Evolutionary conservation across 108 stramenopile species (phyloP).

Genomic region (Fragilaria crotonensis): DNA sequence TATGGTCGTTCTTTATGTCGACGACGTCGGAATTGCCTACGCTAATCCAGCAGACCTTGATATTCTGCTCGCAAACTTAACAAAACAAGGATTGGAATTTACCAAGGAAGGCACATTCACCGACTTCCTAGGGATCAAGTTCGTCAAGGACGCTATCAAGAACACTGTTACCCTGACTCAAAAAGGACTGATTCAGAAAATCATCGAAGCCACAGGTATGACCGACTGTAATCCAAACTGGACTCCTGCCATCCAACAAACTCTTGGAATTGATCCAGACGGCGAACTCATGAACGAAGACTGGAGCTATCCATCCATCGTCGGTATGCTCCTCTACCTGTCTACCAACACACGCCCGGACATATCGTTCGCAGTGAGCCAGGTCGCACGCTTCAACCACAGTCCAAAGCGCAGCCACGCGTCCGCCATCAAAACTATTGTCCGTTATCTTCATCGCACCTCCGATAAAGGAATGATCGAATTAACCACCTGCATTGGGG

Average conservation of each 20-base stretch:
- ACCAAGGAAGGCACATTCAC: slow-evolving; percentile 15
- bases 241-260: slow-evolving; percentile 3
- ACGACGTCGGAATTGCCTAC: no score
- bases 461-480: slow-evolving; percentile 16
- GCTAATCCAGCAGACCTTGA: no score
- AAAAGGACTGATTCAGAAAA: slow-evolving; percentile 13
- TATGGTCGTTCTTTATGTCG: no score
- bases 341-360: slow-evolving; percentile 10
- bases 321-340: slow-evolving; percentile 13
- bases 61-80: background rate
- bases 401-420: slow-evolving; percentile 8
- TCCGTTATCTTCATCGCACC: slow-evolving; percentile 11
- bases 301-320: slow-evolving; percentile 7
- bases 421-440: slow-evolving; percentile 10
- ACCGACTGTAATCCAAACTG: background rate
- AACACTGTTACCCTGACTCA: slow-evolving; percentile 9
- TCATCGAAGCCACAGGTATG: slow-evolving; percentile 6
- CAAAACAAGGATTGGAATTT: slow-evolving; percentile 5
- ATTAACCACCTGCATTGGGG: slow-evolving; percentile 5
- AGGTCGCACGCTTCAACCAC: slow-evolving; percentile 8
- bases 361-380: slow-evolving; percentile 5
- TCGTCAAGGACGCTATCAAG: background rate
- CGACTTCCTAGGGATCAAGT: slow-evolving; percentile 23
- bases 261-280: slow-evolving; percentile 7
- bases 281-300: slow-evolving; percentile 1